Conservation (phyloP, 2,329 filamentous ascomycete species). For the Aspergillus ochraceus region DNA sequence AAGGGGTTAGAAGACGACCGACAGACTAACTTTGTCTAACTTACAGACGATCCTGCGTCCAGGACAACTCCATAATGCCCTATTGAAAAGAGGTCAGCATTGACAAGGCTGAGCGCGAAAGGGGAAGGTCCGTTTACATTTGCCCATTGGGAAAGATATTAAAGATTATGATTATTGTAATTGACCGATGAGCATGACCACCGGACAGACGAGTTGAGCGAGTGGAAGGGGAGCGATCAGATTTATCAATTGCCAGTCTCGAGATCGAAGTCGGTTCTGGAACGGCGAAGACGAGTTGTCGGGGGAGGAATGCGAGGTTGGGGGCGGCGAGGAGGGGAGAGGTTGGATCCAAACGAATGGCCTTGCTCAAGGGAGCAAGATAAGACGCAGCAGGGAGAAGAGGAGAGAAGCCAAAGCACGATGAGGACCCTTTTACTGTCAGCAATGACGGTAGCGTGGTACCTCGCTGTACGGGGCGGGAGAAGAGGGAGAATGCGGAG, state of each 20-base stretch:
- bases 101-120: not conserved
- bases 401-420: not conserved
- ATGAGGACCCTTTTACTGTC: not conserved
- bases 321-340: not conserved
- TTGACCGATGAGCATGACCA: slow-evolving; percentile 33
- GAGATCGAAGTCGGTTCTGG: not conserved
- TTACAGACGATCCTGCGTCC: slow-evolving; percentile 88
- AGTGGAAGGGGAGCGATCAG: not conserved
- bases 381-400: slow-evolving; percentile 7
- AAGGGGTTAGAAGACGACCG: slow-evolving; percentile 7
- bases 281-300: not conserved
- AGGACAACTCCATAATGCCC: slow-evolving; percentile 87
- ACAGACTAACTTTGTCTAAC: slow-evolving; percentile 20
- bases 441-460: not conserved
- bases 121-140: slow-evolving; percentile 31
- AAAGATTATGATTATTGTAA: slow-evolving; percentile 10
- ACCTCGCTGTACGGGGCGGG: not conserved
- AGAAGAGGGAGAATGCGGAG: not conserved
- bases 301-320: not conserved
- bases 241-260: not conserved
- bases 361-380: slow-evolving; percentile 15
- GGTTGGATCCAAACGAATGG: slow-evolving; percentile 15
- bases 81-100: slow-evolving; percentile 22
- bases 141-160: slow-evolving; percentile 35
- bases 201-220: slow-evolving; percentile 8